A percentile compares a stretch with the other conserved stretches of the same genome.
phyloP scores from a whole-genome alignment of 2,329 filamentous ascomycete species.

The Epichloe coenophiala region DNA sequence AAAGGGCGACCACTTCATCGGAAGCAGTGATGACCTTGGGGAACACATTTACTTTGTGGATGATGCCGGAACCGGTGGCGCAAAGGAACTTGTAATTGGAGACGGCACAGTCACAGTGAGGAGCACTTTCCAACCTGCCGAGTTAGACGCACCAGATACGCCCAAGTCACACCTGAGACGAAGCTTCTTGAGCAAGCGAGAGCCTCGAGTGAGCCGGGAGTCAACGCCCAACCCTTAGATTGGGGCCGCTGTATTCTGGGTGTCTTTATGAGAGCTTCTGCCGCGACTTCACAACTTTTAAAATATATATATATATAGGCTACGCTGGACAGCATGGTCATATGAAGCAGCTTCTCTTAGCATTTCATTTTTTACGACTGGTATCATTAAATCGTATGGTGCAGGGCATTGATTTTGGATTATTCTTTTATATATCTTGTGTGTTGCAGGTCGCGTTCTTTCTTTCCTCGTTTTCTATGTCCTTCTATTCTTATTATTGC shows the following conservation, averaged over 20 bases:
- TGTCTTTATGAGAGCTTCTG: conserved; percentile 1
- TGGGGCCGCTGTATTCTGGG: conserved; percentile 7
- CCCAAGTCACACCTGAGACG: conserved; percentile 34
- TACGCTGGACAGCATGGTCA: background rate
- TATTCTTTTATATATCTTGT: background rate
- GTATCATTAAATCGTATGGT: background rate
- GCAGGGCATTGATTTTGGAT: background rate
- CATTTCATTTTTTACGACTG: background rate
- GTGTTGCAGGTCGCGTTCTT: background rate
- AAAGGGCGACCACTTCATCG: conserved; percentile 74
- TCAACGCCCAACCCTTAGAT: conserved; percentile 22
- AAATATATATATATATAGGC: background rate
- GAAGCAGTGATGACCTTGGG: conserved; percentile 70
- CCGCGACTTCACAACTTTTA: background rate
- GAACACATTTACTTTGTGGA: conserved; percentile 87
- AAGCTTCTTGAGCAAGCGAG: conserved; percentile 42
- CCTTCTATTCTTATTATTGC: background rate
- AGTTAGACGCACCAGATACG: conserved; percentile 30
- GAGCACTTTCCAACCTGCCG: conserved; percentile 53
- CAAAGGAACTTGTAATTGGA: conserved; percentile 66
- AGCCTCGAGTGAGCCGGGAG: conserved; percentile 31
- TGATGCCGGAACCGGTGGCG: conserved; percentile 52
- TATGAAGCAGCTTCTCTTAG: conserved; percentile 1
- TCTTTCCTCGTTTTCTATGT: background rate
- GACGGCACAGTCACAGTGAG: conserved; percentile 57